phyloP scores from a whole-genome alignment of 805 yeast genomes.

The Barnettozyma populi region DNA sequence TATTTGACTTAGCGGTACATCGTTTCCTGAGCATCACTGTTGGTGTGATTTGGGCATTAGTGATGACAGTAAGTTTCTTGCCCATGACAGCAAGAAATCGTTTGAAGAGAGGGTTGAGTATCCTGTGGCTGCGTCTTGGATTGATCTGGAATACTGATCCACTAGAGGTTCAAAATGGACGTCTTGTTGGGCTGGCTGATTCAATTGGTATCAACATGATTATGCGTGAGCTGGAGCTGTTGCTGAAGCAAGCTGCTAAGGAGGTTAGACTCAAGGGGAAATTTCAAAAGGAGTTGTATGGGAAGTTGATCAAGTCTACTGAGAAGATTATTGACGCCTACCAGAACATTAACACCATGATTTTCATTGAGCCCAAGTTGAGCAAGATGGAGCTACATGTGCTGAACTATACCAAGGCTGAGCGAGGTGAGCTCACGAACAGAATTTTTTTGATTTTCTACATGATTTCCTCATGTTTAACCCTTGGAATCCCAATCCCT shows the following conservation, averaged over 20 bases:
- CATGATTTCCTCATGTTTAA: slow-evolving; percentile 71
- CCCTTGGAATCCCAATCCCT: slow-evolving; percentile 73
- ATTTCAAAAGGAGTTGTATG: slow-evolving; percentile 53
- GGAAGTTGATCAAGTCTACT: slow-evolving; percentile 46
- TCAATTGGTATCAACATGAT: slow-evolving; percentile 43
- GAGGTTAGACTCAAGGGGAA: slow-evolving; percentile 72
- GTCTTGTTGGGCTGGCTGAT: slow-evolving; percentile 23
- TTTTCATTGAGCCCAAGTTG: slow-evolving; percentile 54
- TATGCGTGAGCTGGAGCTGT: slow-evolving; percentile 52
- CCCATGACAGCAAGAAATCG: slow-evolving; percentile 75
- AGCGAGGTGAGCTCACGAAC: slow-evolving; percentile 64
- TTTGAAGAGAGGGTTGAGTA: slow-evolving; percentile 56
- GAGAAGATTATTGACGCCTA: slow-evolving; percentile 66
- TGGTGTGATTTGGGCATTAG: slow-evolving; percentile 75
- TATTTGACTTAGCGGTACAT: slow-evolving; percentile 72
- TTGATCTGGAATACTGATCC: slow-evolving; percentile 78
- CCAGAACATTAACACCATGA: slow-evolving; percentile 66
- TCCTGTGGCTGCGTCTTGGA: slow-evolving; percentile 77
- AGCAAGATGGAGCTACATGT: slow-evolving; percentile 50
- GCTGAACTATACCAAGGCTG: slow-evolving; percentile 46
- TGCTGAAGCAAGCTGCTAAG: slow-evolving; percentile 66
- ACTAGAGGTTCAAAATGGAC: slow-evolving; percentile 34
- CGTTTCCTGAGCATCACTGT: slow-evolving; percentile 65
- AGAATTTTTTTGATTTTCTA: slow-evolving; percentile 72
- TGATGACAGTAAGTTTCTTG: slow-evolving; percentile 57